Evolutionary conservation across 345 rosid genomes (phyloP), one percentile per base, ranked within the genome.

Genomic region (Ceriops decandra): DNA sequence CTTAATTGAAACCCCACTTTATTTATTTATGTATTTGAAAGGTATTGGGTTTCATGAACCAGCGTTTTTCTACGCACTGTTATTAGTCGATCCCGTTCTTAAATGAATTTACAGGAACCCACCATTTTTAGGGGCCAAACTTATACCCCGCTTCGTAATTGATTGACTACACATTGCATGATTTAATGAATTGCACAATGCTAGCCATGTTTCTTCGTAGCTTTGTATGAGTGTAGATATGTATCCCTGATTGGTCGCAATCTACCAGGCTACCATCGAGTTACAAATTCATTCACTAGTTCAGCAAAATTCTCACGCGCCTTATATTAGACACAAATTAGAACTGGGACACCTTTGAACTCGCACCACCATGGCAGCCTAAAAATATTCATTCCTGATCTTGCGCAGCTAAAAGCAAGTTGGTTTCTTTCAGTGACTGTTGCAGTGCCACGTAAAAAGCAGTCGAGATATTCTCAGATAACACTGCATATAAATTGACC

Each of bases 121-220:
- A 8, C 42, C 42, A 36, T 36, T 36, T 36, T 8, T 8, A 1
- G 9, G 42, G 42, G 42, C 42, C 42, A 36, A 36, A 36, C 47
- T 36, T 19, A 66, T 33, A 46, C 72, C 77, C 77, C 64, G 65
- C 68, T 13, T 36, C 22, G 38, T 56, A 52, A 74, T 69, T 70
- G 69, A 70, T 57, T 47, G 24, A 22, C 24, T 22, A 52, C 62
- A 33, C 32, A 62, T 24, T 67, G 64, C 51, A 42, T 63, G 52
- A 42, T 64, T 31, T 52, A 36, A 38, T 21, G 57, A 53, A 53
- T 21, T 1, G 57, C 42, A 24, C 11, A 53, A 24, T 53, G 27
- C 1, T 10, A 10, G 24, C 57, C 57, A n/a, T 0, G 21, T n/a
- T 20, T 53, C 24, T n/a, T 53, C 4, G 9, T 53, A 1, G 57